Evolutionary conservation across 2,329 filamentous ascomycete genomes (phyloP), one percentile per base, ranked within the genome.

Genomic region (Cercospora berteroae): DNA sequence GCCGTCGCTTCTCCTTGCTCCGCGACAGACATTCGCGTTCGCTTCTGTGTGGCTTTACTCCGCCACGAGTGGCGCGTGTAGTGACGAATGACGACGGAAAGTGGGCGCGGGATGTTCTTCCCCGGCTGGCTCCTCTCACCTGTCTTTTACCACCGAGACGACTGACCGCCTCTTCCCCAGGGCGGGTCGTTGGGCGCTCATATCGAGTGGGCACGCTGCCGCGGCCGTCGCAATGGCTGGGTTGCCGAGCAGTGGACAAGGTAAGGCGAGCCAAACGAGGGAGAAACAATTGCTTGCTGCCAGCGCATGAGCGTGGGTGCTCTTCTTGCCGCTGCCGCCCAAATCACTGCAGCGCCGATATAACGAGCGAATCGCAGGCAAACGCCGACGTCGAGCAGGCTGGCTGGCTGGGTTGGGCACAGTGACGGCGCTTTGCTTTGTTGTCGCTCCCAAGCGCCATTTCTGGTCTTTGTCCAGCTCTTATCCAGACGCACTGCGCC

Each of bases 301-400:
- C 52, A 57, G 25, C 52, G 23, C 29, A 29, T 57, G 20, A 23
- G 44, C 44, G 44, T 23, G 18, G 44, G 18, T 42, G 36, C 36
- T 42, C 36, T 42, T 42, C 36, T 42, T 42, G 36, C 36, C 36
- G 36, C 18, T 57, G 52, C 52, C 20, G 52, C 52, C 52, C 52
- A 57, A 57, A 23, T 9, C 20, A 29, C 20, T n/a, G 52, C 52
- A 56, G 52, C 42, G 52, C 52, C 52, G 52, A 57, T n/a, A 57
- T 27, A 23, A 57, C 52, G 52, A 57, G 52, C 52, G 52, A 57
- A 57, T 57, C 52, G 52, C 52, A 57, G 52, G 16, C 44, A 57
- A 57, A 57, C 52, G 52, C 52, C 52, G 52, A 57, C 23, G 12
- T 33, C 52, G 29, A 29, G 20, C 52, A 6, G 52, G 52, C 52